These are phyloP conservation scores for Apodospora peruviana DNA, from an alignment of 495 filamentous ascomycete species.

Conservation along the genomic window DNA sequence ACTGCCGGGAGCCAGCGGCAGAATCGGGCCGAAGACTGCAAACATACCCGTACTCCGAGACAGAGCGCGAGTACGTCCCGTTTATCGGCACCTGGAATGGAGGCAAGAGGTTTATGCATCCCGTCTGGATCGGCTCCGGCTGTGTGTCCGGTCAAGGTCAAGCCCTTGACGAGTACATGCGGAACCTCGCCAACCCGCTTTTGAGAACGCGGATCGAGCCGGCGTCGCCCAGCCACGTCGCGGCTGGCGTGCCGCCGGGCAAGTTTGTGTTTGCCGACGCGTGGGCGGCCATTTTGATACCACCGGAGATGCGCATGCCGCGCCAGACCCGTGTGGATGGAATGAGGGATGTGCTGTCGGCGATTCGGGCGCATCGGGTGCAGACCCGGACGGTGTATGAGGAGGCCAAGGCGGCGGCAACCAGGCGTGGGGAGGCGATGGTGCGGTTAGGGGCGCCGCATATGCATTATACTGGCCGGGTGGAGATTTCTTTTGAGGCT, in stretches of 20 bases:
- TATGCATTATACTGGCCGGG: conserved; percentile 20
- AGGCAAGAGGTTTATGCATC: conserved; percentile 7
- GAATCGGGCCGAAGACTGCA: background rate
- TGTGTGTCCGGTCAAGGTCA: conserved; percentile 6
- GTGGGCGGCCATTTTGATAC: conserved; percentile 30
- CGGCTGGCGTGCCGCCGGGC: conserved; percentile 33
- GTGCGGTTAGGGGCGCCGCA: conserved; percentile 15
- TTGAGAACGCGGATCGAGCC: conserved; percentile 26
- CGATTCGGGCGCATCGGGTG: conserved; percentile 30
- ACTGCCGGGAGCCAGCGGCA: background rate
- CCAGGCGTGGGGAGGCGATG: background rate
- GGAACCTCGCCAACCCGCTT: conserved; percentile 18
- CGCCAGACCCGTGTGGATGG: conserved; percentile 8
- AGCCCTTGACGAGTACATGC: conserved; percentile 35
- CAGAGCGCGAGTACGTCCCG: background rate
- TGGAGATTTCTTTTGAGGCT: conserved; percentile 17
- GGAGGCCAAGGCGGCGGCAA: background rate
- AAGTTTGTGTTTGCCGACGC: conserved; percentile 31
- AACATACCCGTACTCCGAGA: conserved; percentile 3
- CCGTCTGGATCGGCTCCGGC: conserved; percentile 34
- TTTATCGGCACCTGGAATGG: conserved; percentile 10
- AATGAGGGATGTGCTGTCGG: conserved; percentile 35
- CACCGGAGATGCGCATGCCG: conserved; percentile 10
- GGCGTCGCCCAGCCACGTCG: conserved; percentile 34
- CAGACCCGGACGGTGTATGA: conserved; percentile 22